Percentiles rank a stretch among this genome's conserved stretches.
These are phyloP conservation scores for Trichoderma sp. DNA, from an alignment of 2,329 filamentous ascomycete genomes.

Conservation along the genomic window DNA sequence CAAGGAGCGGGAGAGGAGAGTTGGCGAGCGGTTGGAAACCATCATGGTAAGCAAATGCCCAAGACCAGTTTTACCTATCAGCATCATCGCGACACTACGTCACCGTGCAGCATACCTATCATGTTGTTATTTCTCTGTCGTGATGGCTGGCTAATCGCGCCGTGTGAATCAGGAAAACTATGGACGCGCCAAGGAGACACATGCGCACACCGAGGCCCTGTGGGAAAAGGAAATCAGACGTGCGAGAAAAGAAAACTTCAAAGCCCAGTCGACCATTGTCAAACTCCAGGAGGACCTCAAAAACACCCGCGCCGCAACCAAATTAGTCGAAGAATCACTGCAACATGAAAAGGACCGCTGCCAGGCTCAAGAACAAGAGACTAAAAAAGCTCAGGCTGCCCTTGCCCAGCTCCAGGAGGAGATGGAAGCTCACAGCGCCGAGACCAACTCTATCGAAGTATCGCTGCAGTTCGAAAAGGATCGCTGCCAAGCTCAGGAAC, in stretches of 20 bases:
- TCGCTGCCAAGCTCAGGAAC: slow-evolving; percentile 63
- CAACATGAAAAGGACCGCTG: slow-evolving; percentile 66
- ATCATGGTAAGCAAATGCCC: slow-evolving; percentile 62
- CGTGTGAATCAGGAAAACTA: slow-evolving; percentile 65
- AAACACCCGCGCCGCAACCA: slow-evolving; percentile 57
- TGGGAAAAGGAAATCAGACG: slow-evolving; percentile 77
- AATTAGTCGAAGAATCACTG: slow-evolving; percentile 61
- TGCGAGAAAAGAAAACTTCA: slow-evolving; percentile 73
- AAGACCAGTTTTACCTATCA: background rate
- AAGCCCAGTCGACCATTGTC: slow-evolving; percentile 69
- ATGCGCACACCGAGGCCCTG: slow-evolving; percentile 66
- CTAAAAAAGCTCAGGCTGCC: slow-evolving; percentile 70
- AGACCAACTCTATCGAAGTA: slow-evolving; percentile 62
- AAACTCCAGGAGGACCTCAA: slow-evolving; percentile 78
- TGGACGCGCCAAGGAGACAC: slow-evolving; percentile 69
- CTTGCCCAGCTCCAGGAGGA: slow-evolving; percentile 74
- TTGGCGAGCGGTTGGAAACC: slow-evolving; percentile 68
- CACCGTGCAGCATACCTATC: background rate
- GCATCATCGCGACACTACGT: background rate
- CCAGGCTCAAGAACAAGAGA: slow-evolving; percentile 68
- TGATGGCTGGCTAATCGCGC: slow-evolving; percentile 5
- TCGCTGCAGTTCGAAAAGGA: slow-evolving; percentile 66
- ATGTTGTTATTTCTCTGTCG: background rate
- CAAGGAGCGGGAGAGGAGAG: slow-evolving; percentile 66
- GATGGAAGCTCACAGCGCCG: slow-evolving; percentile 62